These are phyloP conservation scores for Coelastrella sp. DNA, from an alignment of 139 green algal genomes.

Conservation along the genomic window DNA sequence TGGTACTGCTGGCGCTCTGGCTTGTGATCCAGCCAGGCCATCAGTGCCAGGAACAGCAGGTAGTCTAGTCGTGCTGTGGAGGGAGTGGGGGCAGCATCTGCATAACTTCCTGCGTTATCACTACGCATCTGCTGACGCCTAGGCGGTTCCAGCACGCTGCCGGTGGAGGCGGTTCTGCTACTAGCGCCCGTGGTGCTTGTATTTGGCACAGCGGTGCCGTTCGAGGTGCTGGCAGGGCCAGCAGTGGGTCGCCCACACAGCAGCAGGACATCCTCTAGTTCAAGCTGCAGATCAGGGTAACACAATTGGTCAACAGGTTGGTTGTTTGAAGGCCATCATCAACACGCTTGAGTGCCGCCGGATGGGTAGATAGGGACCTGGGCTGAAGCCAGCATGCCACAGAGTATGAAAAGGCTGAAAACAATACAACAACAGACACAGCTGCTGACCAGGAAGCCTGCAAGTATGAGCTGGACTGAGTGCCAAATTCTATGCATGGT, in stretches of 20 bases:
- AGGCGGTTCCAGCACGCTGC: background rate
- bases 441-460: no score
- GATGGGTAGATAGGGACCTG: no score
- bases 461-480: no score
- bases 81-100: background rate
- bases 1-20: conserved; percentile 31
- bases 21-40: conserved; percentile 37
- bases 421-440: no score
- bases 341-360: background rate
- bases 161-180: background rate
- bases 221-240: background rate
- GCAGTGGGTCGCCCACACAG: background rate
- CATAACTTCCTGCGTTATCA: background rate
- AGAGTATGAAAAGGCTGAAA: no score
- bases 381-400: no score
- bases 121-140: background rate
- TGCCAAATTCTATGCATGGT: no score
- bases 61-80: background rate
- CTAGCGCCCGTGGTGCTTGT: background rate
- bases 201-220: background rate
- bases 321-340: background rate
- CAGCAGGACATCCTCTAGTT: conserved; percentile 35
- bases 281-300: conserved; percentile 6
- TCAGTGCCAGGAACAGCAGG: conserved; percentile 24
- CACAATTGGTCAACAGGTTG: background rate